phyloP scores from a whole-genome alignment of 306 rosid genomes.

The Alnus rubra region DNA sequence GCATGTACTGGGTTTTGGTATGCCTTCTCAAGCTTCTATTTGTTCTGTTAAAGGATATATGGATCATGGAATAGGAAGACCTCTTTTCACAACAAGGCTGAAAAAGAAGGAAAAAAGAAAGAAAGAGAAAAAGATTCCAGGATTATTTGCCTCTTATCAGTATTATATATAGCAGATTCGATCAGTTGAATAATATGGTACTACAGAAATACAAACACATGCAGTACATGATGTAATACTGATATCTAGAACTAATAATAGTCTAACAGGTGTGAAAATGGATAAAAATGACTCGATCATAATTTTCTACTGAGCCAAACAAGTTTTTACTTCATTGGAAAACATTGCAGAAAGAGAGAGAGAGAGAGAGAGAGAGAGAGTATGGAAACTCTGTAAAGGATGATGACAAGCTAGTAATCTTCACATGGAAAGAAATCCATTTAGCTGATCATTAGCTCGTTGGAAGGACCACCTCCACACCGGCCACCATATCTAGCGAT shows the following conservation, averaged over 20 bases:
- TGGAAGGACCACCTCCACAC: background rate
- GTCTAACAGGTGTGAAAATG: too few species aligned
- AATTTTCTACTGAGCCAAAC: background rate
- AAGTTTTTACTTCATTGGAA: background rate
- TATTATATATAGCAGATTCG: background rate
- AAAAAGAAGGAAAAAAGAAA: too few species aligned
- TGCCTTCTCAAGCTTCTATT: too few species aligned
- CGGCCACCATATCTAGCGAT: constrained; percentile 11
- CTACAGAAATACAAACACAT: too few species aligned
- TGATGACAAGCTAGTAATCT: background rate
- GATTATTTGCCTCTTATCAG: background rate
- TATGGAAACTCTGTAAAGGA: constrained; percentile 3
- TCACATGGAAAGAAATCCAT: constrained; percentile 18
- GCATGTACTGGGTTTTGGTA: too few species aligned
- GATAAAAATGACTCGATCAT: background rate
- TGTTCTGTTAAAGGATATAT: too few species aligned
- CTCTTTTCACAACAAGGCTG: too few species aligned
- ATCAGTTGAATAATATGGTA: background rate
- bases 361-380: background rate
- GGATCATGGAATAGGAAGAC: too few species aligned
- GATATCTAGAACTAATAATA: too few species aligned
- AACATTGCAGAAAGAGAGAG: constrained; percentile 15
- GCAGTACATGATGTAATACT: too few species aligned
- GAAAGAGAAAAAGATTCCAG: too few species aligned
- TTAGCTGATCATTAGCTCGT: background rate